Base-by-base conservation (phyloP, 2,329 filamentous ascomycete species). In the Sporothrix sp. region DNA sequence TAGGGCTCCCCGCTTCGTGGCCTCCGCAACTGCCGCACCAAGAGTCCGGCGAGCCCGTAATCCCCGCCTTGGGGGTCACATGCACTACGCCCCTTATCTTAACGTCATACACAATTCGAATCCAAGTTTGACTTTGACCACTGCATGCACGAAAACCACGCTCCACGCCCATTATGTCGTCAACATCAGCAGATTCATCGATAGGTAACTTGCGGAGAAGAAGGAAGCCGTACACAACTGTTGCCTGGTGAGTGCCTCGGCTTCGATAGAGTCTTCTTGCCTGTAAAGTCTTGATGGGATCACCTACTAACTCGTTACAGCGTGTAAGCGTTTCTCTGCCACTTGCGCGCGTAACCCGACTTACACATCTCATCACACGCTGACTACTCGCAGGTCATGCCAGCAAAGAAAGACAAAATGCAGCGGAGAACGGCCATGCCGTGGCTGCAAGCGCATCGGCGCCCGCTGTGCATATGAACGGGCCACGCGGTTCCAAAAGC, bases 321-420 rank as follows among this genome's bases (percentile, higher is more conserved):
- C 25, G 25, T 28, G 25, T 28, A 28, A 10, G 25, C 10, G 6
- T 10, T 28, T 28, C 25, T 10, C n/a, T n/a, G n/a, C n/a, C n/a
- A n/a, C n/a, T n/a, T n/a, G n/a, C n/a, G n/a, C n/a, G n/a, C n/a
- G n/a, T n/a, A n/a, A n/a, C n/a, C n/a, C n/a, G n/a, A n/a, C n/a
- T n/a, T n/a, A n/a, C 25, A 28, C 25, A 28, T 28, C n/a, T n/a
- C n/a, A n/a, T n/a, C n/a, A 18, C 7, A 20, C 8, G 18, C 28
- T 44, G 18, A 44, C 40, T 13, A 7, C 18, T 8, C 14, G 5
- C 20, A 45, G 43, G 23, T 45, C 43, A 14, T 45, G 43, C 30
- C 33, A 45, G 13, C 43, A 45, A 14, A n/a, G 43, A 25, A 45
- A 45, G 9, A 45, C 43, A 1, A 45, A 45, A 35, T 45, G 43